Conservation (phyloP, 345 rosid species). For the Populus alba region DNA sequence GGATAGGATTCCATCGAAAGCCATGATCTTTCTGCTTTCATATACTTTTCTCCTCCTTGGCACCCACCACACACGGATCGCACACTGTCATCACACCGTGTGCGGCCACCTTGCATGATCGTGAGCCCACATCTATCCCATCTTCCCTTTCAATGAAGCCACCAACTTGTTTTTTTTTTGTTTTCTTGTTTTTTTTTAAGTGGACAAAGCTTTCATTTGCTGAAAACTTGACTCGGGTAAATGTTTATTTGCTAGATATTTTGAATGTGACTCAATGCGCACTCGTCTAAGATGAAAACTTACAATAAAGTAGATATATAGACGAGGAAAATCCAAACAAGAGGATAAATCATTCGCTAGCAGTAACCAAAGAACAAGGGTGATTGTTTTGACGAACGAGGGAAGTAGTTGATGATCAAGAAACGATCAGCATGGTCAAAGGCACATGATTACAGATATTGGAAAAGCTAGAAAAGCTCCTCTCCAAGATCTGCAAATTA, state of each 20-base stretch:
- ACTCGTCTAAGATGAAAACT: background rate
- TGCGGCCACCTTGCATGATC: background rate
- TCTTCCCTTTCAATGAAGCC: background rate
- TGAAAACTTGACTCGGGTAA: too few relatives aligned
- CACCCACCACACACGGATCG: background rate
- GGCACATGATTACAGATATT: background rate
- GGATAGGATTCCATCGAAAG: too few relatives aligned
- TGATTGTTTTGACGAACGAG: background rate
- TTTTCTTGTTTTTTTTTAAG: too few relatives aligned
- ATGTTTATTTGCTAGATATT: too few relatives aligned
- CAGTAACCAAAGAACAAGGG: background rate
- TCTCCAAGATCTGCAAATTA: background rate
- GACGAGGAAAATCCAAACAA: background rate
- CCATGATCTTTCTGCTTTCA: background rate
- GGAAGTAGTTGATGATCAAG: background rate
- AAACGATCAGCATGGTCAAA: background rate
- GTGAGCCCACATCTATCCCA: background rate
- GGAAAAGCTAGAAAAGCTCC: background rate
- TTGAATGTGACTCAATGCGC: background rate
- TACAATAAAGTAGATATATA: background rate
- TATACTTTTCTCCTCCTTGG: background rate
- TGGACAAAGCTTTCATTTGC: too few relatives aligned
- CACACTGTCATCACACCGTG: background rate
- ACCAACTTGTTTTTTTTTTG: too few relatives aligned
- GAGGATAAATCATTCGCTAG: background rate